Base-by-base conservation (phyloP, 192 early-diverging fungal species). In the Dispira simplex region DNA sequence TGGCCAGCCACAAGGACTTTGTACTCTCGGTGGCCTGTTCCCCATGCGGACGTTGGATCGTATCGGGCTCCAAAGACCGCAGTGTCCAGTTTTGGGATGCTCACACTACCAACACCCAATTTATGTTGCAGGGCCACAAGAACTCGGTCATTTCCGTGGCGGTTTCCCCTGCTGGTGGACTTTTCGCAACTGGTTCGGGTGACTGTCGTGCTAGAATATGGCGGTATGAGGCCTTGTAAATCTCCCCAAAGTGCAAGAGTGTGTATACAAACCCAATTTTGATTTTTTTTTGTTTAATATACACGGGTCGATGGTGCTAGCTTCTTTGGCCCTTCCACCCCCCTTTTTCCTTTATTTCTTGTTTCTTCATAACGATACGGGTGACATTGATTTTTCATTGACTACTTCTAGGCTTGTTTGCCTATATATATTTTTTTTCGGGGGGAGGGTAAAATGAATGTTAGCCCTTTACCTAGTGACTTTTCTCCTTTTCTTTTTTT, bases 81-180 rank as follows among this genome's bases (percentile, higher is more conserved):
- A 81, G 80, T 16, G 92, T 99, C 55, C 91, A 90, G 63, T 91
- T 97, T 68, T 95, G 93, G 95, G 91, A 95, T 71, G 86, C 88
- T 45, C 77, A 76, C 48, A 81, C 79, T 5, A 81, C 74, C 28
- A 76, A 82, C 63, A 84, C 79, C 39, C 84, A 88, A 67, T 88
- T 87, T 65, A 87, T 89, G 85, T 74, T 99, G 59, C 88, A 88
- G 63, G 97, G 97, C 25, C 95, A 97, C 69, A 95, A 94, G 76
- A 97, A 99, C 77, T 96, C 95, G 65, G 96, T 98, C 26, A 95
- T 98, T 59, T 88, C 85, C 18, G 87, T 98, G 27, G 92, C 91
- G 8, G 69, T 95, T 65, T 87, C 83, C 65, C 85, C 87, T 5
- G 78, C 72, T 3, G 88, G 90, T 23, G 85, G 85, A 11, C 73